Evolutionary conservation across 192 early-diverging fungal genomes (phyloP), one percentile per base, ranked within the genome.

Genomic region (Polychytrium aggregatum): DNA sequence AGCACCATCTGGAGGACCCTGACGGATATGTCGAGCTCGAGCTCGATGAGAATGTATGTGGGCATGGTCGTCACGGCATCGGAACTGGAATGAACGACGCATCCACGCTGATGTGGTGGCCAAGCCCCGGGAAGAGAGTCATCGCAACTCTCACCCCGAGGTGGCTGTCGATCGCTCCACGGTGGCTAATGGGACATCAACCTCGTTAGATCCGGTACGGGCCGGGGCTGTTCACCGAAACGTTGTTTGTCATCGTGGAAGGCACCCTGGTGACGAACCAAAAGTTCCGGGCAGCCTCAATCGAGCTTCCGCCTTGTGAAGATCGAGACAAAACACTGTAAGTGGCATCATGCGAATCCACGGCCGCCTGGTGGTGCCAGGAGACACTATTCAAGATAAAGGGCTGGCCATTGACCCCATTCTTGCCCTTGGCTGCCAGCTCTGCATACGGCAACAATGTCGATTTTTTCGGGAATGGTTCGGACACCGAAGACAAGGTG

Each of bases 211-310:
- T 71, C 65, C 69, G 44, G 31, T 59, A 60, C 56, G 53, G 69
- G 7, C 59, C 61, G 17, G 92, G 92, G 1, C 40, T 95, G 38
- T 95, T 87, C 44, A 90, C 87, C 2, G 81, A 87, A 48, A 81
- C 79, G 55, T 81, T 82, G 50, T 86, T 95, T 66, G 87, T 91
- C n/a, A 62, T 95, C 11, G 76, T 82, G 3, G 80, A 90, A 50
- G 92, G 92, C 7, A 58, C 65, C 11, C 85, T 84, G 52, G 75
- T 71, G 11, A 78, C 86, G 26, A 82, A 86, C 26, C 67, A 76
- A 44, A 58, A 74, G 11, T 84, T 91, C 30, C 48, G 57, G 25
- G 87, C 86, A 3, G 63, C 71, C 1, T 81, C 81, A 18, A 74
- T 93, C 20, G 81, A 81, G 5, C 68, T 87, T 45, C 90, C 90